phyloP scores from a whole-genome alignment of 2,329 filamentous ascomycete genomes.

The Fusarium algeriense region DNA sequence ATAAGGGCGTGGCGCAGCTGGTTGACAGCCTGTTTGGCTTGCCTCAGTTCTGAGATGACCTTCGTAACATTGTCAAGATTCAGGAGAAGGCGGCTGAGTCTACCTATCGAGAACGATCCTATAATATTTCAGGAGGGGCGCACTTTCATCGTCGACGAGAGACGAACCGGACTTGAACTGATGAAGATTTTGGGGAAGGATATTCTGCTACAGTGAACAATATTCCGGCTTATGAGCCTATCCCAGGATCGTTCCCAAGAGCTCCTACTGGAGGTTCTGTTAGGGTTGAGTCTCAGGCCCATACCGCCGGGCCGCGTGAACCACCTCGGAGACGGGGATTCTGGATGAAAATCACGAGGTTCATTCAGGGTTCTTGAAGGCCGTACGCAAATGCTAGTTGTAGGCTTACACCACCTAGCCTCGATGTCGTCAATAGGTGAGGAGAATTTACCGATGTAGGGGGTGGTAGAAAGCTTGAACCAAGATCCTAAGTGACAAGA shows the following conservation, averaged over 20 bases:
- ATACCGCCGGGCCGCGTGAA: background rate
- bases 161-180: background rate
- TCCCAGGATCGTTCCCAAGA: conserved; percentile 11
- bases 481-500: too few relatives aligned
- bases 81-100: background rate
- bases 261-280: background rate
- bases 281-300: background rate
- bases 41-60: background rate
- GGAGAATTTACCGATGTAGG: too few relatives aligned
- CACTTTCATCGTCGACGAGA: background rate
- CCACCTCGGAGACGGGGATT: background rate
- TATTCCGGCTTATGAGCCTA: background rate
- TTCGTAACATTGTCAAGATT: background rate
- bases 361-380: background rate
- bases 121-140: background rate
- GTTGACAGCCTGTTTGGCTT: background rate
- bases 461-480: too few relatives aligned
- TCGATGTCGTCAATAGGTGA: too few relatives aligned
- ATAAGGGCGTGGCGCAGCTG: background rate
- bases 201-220: background rate
- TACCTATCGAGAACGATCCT: background rate
- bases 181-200: background rate
- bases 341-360: background rate
- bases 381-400: background rate
- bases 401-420: too few relatives aligned